Base-by-base conservation (phyloP, 2,329 filamentous ascomycete species). In the Ampelomyces quisqualis region DNA sequence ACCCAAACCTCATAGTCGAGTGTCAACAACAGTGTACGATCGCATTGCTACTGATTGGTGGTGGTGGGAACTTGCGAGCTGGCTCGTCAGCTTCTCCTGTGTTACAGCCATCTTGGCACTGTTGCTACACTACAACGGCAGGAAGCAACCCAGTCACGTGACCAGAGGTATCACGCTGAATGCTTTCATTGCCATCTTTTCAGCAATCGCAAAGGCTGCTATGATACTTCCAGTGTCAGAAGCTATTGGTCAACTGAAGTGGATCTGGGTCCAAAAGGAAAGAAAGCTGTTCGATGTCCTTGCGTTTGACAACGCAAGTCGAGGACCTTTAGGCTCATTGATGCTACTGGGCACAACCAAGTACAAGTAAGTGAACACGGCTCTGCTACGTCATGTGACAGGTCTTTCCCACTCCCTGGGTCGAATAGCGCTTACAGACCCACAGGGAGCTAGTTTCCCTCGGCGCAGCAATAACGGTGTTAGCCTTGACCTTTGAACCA, bases 201-300 rank as follows among this genome's bases (percentile, higher is more conserved):
- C 54, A 19, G 50, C 48, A 5, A 21, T 58, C 3, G 42, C 54
- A 3, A 58, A 55, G 14, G 47, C 55, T 23, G 51, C 55, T 1
- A 19, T 58, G 11, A 45, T 58, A 23, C 17, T 58, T 5, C 50
- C 55, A 3, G 39, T 57, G 3, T 51, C 51, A 3, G 50, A 57
- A 28, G 48, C 53, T 1, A 51, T 58, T 34, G 53, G 53, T 7
- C 53, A 58, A 31, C 35, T 58, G n/a, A 58, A 58, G 21, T 57
- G 55, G 56, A 30, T 53, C 11, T 57, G 51, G 53, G 55, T 58
- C 10, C 32, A 37, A 13, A 23, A 43, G 3, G 43, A 45, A 10
- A 34, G 34, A 4, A 45, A 36, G 1, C 26, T 57, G 3, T 48
- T 41, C 37, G 49, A 53, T 24, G 53, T 57, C 7, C 29, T 42